These are phyloP conservation scores for Trypanosoma melophagium DNA, from an alignment of 208 protist genomes.

Conservation along the genomic window DNA sequence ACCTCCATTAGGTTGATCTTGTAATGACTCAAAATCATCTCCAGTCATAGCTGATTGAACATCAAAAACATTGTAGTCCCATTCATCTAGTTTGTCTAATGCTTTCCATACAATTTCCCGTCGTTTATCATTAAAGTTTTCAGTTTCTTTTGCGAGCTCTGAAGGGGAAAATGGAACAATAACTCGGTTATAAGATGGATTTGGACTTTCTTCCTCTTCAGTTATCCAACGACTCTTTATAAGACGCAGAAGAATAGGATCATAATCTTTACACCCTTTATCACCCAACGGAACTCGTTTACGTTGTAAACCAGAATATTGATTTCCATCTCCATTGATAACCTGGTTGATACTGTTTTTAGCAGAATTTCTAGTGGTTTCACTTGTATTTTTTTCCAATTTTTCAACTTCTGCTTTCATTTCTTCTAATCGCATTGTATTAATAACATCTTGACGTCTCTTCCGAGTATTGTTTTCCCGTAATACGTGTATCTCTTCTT, in stretches of 20 bases:
- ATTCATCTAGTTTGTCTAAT: constrained; percentile 77
- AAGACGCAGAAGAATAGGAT: constrained; percentile 70
- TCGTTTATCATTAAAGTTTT: constrained; percentile 34
- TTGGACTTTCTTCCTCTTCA: constrained; percentile 42
- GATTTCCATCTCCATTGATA: neutral
- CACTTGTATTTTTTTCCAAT: neutral
- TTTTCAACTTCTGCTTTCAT: constrained; percentile 50
- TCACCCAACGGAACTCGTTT: constrained; percentile 61
- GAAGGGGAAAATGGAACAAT: constrained; percentile 62
- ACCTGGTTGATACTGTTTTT: neutral
- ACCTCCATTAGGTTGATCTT: constrained; percentile 60
- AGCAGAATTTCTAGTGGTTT: neutral
- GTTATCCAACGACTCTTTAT: constrained; percentile 82
- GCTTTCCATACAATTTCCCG: constrained; percentile 57
- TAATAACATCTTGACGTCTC: constrained; percentile 46
- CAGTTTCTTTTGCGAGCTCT: constrained; percentile 44
- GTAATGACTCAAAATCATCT: constrained; percentile 66
- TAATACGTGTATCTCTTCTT: constrained; percentile 68
- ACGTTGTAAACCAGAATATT: constrained; percentile 29
- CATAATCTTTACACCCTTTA: constrained; percentile 75
- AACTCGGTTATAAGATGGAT: constrained; percentile 51
- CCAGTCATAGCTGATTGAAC: constrained; percentile 76
- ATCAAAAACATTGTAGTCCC: constrained; percentile 88
- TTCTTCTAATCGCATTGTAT: constrained; percentile 59
- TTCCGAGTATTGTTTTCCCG: constrained; percentile 64